Evolutionary conservation across 768 basidiomycete species (phyloP).

Genomic region (Amanita thiersii): DNA sequence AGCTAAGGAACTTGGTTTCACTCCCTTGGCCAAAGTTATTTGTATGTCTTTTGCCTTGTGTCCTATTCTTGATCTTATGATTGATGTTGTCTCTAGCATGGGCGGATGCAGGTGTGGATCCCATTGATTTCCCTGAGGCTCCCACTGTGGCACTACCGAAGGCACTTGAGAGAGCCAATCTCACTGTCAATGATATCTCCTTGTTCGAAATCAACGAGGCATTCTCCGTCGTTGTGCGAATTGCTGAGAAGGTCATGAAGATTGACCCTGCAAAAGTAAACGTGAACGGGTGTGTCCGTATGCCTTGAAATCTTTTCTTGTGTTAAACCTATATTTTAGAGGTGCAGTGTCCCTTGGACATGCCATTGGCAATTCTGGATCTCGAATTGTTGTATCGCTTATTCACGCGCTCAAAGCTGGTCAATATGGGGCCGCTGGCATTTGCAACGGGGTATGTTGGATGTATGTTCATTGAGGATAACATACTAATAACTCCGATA

Average conservation of each 20-base stretch:
- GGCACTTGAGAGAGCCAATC: conserved; percentile 81
- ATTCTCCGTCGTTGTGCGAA: conserved; percentile 89
- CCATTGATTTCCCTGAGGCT: conserved; percentile 94
- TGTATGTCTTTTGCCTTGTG: conserved; percentile 47
- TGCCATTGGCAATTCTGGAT: conserved; percentile 93
- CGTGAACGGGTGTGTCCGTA: conserved; percentile 59
- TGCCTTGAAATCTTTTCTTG: conserved; percentile 7
- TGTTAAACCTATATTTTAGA: conserved; percentile 33
- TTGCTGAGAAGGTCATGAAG: conserved; percentile 81
- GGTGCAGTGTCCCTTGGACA: conserved; percentile 96
- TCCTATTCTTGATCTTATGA: conserved; percentile 10
- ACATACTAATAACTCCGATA: conserved; percentile 13
- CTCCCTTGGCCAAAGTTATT: conserved; percentile 89
- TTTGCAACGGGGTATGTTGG: conserved; percentile 88
- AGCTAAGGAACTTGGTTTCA: conserved; percentile 83
- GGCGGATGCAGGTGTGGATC: conserved; percentile 94
- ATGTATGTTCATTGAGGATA: conserved; percentile 2
- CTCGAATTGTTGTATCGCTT: conserved; percentile 90
- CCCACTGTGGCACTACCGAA: conserved; percentile 87
- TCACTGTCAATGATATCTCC: conserved; percentile 77
- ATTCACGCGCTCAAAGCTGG: conserved; percentile 87
- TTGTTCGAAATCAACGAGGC: conserved; percentile 97
- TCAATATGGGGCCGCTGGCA: conserved; percentile 91
- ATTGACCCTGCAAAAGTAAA: conserved; percentile 89
- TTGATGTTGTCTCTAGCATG: conserved; percentile 50